A percentile compares a stretch with the other conserved stretches of the same genome.
Evolutionary conservation across 495 filamentous ascomycete species (phyloP).

Genomic region (Talaromyces adpressus): DNA sequence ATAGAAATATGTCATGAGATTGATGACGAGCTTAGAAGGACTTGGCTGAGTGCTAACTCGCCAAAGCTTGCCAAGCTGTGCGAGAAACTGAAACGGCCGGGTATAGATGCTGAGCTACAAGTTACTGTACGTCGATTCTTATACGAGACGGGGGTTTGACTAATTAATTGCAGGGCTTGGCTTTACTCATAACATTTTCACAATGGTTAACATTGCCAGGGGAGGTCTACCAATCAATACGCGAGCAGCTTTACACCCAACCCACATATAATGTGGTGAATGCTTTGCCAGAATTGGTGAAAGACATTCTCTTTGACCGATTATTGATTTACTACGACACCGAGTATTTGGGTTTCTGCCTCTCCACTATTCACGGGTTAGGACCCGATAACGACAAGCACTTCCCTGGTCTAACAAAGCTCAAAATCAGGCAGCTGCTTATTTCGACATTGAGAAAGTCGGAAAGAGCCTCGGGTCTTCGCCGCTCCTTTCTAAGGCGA

Average conservation of each 20-base stretch:
- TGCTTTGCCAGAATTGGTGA: background rate
- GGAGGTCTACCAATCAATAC: slow-evolving; percentile 18
- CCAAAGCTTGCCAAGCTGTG: slow-evolving; percentile 43
- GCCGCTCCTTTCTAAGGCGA: background rate
- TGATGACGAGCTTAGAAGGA: slow-evolving; percentile 26
- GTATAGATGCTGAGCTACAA: slow-evolving; percentile 33
- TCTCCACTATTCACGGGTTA: background rate
- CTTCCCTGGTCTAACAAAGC: background rate
- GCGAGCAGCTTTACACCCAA: slow-evolving; percentile 23
- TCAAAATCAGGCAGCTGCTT: background rate
- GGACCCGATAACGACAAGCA: background rate
- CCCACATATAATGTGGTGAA: background rate
- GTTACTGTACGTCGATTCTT: slow-evolving; percentile 27
- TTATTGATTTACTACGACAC: background rate
- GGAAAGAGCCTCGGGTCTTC: background rate
- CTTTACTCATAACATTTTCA: slow-evolving; percentile 28
- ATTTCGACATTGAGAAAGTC: background rate
- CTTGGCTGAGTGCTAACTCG: slow-evolving; percentile 38
- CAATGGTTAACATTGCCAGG: slow-evolving; percentile 16
- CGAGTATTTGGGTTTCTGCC: background rate
- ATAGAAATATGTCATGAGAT: slow-evolving; percentile 40
- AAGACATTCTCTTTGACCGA: background rate
- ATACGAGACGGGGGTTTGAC: background rate
- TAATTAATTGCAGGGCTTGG: slow-evolving; percentile 26
- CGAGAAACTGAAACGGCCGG: slow-evolving; percentile 38